Evolutionary conservation across 1,139 yeast species (phyloP).

Genomic region (Blastobotrys proliferans): DNA sequence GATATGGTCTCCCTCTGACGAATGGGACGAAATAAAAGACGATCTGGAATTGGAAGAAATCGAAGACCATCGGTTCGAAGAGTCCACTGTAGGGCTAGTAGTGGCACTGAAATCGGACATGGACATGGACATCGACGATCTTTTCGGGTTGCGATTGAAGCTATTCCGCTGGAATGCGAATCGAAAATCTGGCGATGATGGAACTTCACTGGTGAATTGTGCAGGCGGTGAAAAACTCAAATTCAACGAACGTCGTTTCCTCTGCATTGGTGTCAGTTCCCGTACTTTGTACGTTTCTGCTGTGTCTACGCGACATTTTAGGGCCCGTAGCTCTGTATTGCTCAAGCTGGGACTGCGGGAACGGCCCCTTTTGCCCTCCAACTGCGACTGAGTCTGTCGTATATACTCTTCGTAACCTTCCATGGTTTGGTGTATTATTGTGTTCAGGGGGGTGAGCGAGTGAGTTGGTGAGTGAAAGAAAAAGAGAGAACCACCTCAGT

Average conservation of each 20-base stretch:
- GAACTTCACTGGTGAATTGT: slow-evolving; percentile 9
- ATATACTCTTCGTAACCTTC: too few relatives aligned
- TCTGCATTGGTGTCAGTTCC: slow-evolving; percentile 5
- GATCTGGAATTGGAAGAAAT: neutral
- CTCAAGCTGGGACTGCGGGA: slow-evolving; percentile 4
- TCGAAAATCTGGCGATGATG: slow-evolving; percentile 9
- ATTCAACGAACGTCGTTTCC: slow-evolving; percentile 26
- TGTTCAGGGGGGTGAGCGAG: too few relatives aligned
- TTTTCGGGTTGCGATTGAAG: neutral
- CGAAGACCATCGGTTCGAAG: slow-evolving; percentile 7
- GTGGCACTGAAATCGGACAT: neutral
- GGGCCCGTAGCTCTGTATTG: slow-evolving; percentile 1
- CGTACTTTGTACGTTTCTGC: neutral
- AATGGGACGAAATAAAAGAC: slow-evolving; percentile 1
- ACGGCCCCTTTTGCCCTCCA: slow-evolving; percentile 8
- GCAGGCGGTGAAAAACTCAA: slow-evolving; percentile 1
- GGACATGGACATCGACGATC: neutral
- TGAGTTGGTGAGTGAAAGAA: too few relatives aligned
- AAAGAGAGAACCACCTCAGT: too few relatives aligned
- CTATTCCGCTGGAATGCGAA: neutral
- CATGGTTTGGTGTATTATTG: too few relatives aligned
- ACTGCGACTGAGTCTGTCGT: slow-evolving; percentile 10
- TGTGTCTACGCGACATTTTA: slow-evolving; percentile 5
- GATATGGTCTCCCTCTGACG: slow-evolving; percentile 28
- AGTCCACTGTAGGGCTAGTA: too few relatives aligned